phyloP scores from a whole-genome alignment of 1,139 yeast species.

The Zygotorulaspora mrakii region DNA sequence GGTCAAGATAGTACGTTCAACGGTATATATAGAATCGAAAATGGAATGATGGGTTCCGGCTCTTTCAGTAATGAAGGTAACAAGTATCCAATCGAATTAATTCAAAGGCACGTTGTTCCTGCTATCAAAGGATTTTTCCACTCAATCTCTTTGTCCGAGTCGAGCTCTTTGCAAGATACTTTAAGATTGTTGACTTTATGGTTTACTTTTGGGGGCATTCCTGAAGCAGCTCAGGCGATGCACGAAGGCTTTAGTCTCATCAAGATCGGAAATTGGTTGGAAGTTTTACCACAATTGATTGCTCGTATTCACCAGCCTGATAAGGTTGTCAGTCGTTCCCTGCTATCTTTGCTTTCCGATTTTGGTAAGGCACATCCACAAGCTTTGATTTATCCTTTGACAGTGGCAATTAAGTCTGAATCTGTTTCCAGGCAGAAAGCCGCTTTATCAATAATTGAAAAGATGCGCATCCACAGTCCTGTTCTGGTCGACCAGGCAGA shows the following conservation, averaged over 20 bases:
- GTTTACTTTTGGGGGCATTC: constrained; percentile 93
- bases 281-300: constrained; percentile 91
- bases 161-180: constrained; percentile 90
- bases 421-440: constrained; percentile 86
- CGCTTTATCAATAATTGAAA: constrained; percentile 85
- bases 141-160: constrained; percentile 81
- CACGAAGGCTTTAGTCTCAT: constrained; percentile 88
- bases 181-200: constrained; percentile 84
- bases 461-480: constrained; percentile 86
- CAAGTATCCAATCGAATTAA: constrained; percentile 52
- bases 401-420: constrained; percentile 94
- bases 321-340: constrained; percentile 72
- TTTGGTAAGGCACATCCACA: constrained; percentile 96
- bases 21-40: constrained; percentile 22
- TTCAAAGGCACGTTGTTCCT: constrained; percentile 86
- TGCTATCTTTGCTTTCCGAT: constrained; percentile 77
- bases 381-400: constrained; percentile 89
- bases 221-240: constrained; percentile 89
- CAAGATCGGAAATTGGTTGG: constrained; percentile 89
- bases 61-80: constrained; percentile 23
- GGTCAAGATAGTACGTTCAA: constrained; percentile 27
- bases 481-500: constrained; percentile 87
- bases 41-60: constrained; percentile 26
- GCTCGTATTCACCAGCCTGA: constrained; percentile 96
- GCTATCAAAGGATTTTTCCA: constrained; percentile 95